phyloP scores from a whole-genome alignment of 768 basidiomycete genomes.

The Russula vinacea region DNA sequence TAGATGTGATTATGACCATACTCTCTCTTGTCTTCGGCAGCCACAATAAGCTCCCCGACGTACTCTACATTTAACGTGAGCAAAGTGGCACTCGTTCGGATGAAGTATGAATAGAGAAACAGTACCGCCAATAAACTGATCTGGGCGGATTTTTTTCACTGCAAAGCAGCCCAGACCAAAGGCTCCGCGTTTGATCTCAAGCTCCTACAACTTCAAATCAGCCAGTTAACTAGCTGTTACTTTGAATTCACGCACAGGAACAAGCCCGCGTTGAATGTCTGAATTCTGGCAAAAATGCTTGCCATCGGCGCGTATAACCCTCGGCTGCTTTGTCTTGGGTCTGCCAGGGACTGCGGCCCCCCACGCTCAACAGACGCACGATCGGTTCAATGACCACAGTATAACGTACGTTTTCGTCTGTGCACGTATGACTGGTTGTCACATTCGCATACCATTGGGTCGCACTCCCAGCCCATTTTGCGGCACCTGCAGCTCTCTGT shows the following conservation, averaged over 20 bases:
- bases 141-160: background rate
- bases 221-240: background rate
- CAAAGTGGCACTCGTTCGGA: background rate
- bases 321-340: background rate
- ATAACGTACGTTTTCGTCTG: background rate
- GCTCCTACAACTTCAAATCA: background rate
- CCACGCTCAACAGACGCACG: background rate
- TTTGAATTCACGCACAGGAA: conserved; percentile 6
- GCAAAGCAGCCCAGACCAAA: conserved; percentile 57
- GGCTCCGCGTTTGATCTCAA: conserved; percentile 23
- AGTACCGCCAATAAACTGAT: conserved; percentile 32
- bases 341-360: background rate
- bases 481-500: conserved; percentile 50
- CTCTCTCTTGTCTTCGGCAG: conserved; percentile 49
- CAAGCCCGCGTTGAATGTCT: conserved; percentile 19
- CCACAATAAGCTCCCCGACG: conserved; percentile 56
- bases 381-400: background rate
- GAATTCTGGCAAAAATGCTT: conserved; percentile 13
- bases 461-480: conserved; percentile 55
- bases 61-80: conserved; percentile 48
- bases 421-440: conserved; percentile 44
- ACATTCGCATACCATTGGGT: conserved; percentile 57
- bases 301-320: background rate
- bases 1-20: conserved; percentile 34
- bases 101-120: background rate